Evolutionary conservation across 2,329 filamentous ascomycete genomes (phyloP).

Genomic region (Neofusicoccum parvum): DNA sequence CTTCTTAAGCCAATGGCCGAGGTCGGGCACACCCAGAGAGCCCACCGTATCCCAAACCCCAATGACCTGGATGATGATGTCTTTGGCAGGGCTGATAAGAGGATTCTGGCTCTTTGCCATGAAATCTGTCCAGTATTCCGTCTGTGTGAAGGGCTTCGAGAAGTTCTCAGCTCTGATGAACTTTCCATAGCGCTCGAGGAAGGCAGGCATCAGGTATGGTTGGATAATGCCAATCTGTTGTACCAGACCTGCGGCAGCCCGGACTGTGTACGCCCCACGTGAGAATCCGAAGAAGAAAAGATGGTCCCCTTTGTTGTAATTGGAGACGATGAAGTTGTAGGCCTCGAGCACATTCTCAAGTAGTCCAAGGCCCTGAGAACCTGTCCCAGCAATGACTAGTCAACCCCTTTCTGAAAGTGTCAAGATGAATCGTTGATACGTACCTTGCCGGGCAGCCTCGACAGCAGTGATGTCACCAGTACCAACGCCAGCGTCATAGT

Average conservation of each 20-base stretch:
- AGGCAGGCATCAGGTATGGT: slow-evolving; percentile 49
- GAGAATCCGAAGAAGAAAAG: slow-evolving; percentile 49
- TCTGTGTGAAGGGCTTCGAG: not conserved
- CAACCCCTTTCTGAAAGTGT: no score
- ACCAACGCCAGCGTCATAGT: slow-evolving; percentile 54
- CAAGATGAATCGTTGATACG: no score
- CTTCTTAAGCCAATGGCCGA: slow-evolving; percentile 1
- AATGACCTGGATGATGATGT: slow-evolving; percentile 42
- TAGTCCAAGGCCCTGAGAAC: slow-evolving; percentile 33
- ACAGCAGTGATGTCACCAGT: slow-evolving; percentile 24
- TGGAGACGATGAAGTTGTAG: slow-evolving; percentile 56
- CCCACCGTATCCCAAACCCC: slow-evolving; percentile 51
- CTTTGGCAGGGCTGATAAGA: not conserved
- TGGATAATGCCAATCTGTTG: slow-evolving; percentile 52
- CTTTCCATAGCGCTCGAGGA: slow-evolving; percentile 33
- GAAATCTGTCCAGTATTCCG: not conserved
- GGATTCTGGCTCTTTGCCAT: not conserved
- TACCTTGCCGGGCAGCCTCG: not conserved
- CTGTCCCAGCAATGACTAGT: not conserved
- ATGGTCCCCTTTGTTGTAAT: slow-evolving; percentile 48
- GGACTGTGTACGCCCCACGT: slow-evolving; percentile 46
- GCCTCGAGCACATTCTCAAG: slow-evolving; percentile 51
- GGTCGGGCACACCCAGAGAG: not conserved
- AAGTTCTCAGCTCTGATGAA: not conserved
- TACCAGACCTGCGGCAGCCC: slow-evolving; percentile 46